A percentile compares a stretch with the other conserved stretches of the same genome.
Conservation (phyloP, 1,284 basidiomycete genomes). For the Cystobasidium slooffiae region DNA sequence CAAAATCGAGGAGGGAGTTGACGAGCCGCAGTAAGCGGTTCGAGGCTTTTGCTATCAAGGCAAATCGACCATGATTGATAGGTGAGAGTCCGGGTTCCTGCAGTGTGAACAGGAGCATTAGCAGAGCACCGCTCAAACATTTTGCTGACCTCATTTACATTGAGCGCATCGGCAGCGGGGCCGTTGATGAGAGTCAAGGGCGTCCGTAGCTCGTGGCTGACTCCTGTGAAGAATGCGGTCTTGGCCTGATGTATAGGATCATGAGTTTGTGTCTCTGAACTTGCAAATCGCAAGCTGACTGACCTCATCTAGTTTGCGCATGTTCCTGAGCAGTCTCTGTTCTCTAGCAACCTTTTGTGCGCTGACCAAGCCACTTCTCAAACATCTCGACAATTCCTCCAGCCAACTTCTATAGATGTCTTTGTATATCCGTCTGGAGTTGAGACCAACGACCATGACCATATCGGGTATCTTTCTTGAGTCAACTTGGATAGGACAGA, state of each 20-base stretch:
- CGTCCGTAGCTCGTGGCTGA: constrained; percentile 58
- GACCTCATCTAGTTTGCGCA: constrained; percentile 29
- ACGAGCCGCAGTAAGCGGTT: constrained; percentile 55
- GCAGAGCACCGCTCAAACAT: neutral
- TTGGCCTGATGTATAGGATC: constrained; percentile 42
- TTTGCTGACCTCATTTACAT: constrained; percentile 26
- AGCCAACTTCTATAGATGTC: constrained; percentile 55
- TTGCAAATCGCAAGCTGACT: constrained; percentile 8
- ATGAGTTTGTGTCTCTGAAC: constrained; percentile 12
- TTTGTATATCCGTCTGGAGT: constrained; percentile 56
- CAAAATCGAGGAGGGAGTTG: constrained; percentile 52
- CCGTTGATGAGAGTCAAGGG: constrained; percentile 57
- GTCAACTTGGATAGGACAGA: constrained; percentile 57
- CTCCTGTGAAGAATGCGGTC: constrained; percentile 55
- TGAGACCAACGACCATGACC: constrained; percentile 58
- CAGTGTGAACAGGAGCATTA: neutral
- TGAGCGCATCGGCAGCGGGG: constrained; percentile 47
- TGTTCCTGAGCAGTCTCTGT: constrained; percentile 19
- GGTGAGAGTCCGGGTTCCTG: constrained; percentile 20
- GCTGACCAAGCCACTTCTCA: constrained; percentile 4
- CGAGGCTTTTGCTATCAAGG: constrained; percentile 52
- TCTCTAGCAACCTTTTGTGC: constrained; percentile 28
- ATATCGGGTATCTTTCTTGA: constrained; percentile 54
- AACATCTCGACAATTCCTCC: constrained; percentile 27
- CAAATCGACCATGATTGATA: constrained; percentile 4